These are phyloP conservation scores for Exserohilum rostratum DNA, from an alignment of 2,329 filamentous ascomycete species.

Conservation along the genomic window DNA sequence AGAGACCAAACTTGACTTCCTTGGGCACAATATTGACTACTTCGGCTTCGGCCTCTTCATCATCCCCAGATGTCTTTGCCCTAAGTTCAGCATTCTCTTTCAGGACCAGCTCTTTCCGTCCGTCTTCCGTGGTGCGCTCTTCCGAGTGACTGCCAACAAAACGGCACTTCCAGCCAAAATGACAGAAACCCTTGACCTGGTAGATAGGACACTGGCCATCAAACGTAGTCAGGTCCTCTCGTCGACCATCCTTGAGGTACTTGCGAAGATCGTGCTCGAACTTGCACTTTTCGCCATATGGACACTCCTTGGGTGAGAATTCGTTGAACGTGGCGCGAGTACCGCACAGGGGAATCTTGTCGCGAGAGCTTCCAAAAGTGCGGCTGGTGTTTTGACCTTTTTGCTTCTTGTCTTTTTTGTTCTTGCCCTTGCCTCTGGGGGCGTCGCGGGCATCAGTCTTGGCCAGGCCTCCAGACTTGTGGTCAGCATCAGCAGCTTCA, in stretches of 20 bases:
- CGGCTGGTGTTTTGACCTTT: conserved; percentile 83
- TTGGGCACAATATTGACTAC: conserved; percentile 77
- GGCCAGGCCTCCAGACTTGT: conserved; percentile 34
- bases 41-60: conserved; percentile 58
- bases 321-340: conserved; percentile 74
- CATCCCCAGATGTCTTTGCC: conserved; percentile 52
- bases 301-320: conserved; percentile 78
- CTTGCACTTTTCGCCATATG: conserved; percentile 80
- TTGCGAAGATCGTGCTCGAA: conserved; percentile 82
- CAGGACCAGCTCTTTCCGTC: conserved; percentile 80
- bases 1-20: conserved; percentile 74
- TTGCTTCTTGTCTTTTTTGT: conserved; percentile 67
- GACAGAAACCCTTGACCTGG: conserved; percentile 75
- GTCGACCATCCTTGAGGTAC: conserved; percentile 82
- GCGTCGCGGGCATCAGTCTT: conserved; percentile 47
- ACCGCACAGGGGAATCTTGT: conserved; percentile 78
- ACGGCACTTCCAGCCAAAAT: conserved; percentile 90
- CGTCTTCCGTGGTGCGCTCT: conserved; percentile 78
- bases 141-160: conserved; percentile 86
- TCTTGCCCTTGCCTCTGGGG: conserved; percentile 54
- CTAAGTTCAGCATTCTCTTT: conserved; percentile 61
- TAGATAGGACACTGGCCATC: conserved; percentile 82
- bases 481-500: conserved; percentile 58
- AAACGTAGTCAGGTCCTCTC: conserved; percentile 78
- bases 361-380: conserved; percentile 78